These are phyloP conservation scores for Nephelium lappaceum DNA, from an alignment of 345 rosid genomes.

Conservation along the genomic window DNA sequence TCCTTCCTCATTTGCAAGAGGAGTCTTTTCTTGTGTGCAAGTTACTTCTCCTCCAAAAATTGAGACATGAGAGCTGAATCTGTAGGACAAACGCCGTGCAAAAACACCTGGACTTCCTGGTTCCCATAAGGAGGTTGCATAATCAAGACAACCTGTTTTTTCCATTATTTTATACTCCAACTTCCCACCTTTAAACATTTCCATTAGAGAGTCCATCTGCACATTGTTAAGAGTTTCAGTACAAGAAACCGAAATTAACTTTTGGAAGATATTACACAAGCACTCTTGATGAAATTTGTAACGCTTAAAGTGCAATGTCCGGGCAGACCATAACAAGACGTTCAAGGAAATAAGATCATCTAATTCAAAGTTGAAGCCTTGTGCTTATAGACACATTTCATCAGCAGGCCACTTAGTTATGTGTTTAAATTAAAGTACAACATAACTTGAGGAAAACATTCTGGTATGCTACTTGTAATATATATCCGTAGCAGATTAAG, in stretches of 20 bases:
- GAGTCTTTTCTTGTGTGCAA: constrained; percentile 60
- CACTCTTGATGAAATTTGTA: background rate
- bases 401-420: no score
- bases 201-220: constrained; percentile 68
- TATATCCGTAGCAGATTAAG: no score
- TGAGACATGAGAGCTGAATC: constrained; percentile 63
- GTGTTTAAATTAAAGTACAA: no score
- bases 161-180: constrained; percentile 75
- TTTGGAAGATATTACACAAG: no score
- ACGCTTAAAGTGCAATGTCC: background rate
- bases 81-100: constrained; percentile 63
- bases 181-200: constrained; percentile 68
- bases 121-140: constrained; percentile 65
- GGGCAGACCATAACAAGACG: background rate
- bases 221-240: constrained; percentile 15
- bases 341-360: background rate
- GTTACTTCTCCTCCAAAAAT: constrained; percentile 84
- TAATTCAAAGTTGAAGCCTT: no score
- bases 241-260: background rate
- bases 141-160: constrained; percentile 70
- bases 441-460: no score
- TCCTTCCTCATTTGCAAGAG: constrained; percentile 47
- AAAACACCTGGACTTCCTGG: constrained; percentile 42
- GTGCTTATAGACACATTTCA: no score
- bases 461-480: no score